Evolutionary conservation across 2,329 filamentous ascomycete genomes (phyloP), one percentile per base, ranked within the genome.

Genomic region (Uncinocarpus reesii): DNA sequence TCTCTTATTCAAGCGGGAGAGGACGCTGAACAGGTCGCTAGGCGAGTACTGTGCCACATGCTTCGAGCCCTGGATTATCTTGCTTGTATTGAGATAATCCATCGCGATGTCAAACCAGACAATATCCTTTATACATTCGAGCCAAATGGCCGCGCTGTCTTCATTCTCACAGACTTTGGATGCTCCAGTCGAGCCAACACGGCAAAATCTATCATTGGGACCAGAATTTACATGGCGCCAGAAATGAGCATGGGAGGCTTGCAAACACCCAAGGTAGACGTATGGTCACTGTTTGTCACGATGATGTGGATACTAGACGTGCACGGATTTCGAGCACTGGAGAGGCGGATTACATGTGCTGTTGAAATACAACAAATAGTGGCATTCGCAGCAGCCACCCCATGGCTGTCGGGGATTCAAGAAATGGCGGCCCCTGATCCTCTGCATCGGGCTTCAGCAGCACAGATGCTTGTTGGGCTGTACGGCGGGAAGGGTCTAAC

Each of bases 41-140:
- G 8, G 16, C 7, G 7, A 8, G 23, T 51, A 23, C n/a, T 51
- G 8, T 23, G 49, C 4, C 53, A 58, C 13, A 56, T 58, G 45
- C 57, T 58, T 31, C 13, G 48, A 32, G 57, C 53, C 3, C 50
- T 59, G 21, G 55, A 57, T 47, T 55, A 54, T 42, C 50, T 59
- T 20, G 48, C 48, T 10, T 51, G 21, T 24, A 36, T 50, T 7
- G 16, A 38, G 24, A 52, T 54, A 24, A 42, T 58, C 10, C 54
- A 59, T 47, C 51, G 57, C 23, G 56, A 57, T 41, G 44, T 57
- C 13, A 59, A 58, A 46, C 54, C 53, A n/a, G 49, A 34, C 18
- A 59, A 59, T 34, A 58, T 60, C 46, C 57, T 60, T 48, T 60
- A 55, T 43, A 41, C 40, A 31, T 21, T 48, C n/a, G 16, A n/a